A percentile compares a stretch with the other conserved stretches of the same genome.
Evolutionary conservation across 2,329 filamentous ascomycete genomes (phyloP).

Genomic region (Calycina marina): DNA sequence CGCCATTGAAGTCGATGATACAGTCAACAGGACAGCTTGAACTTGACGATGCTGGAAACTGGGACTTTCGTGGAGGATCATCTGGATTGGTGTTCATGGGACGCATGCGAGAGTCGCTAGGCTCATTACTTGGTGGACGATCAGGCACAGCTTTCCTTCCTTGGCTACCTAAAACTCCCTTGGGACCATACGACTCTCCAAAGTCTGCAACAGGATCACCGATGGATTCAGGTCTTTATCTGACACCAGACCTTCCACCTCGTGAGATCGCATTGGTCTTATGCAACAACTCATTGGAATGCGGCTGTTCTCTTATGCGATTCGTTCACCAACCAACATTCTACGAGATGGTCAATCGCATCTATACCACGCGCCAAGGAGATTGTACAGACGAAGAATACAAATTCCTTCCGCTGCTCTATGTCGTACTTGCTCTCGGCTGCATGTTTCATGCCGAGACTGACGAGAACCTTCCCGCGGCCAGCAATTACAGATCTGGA

Average conservation of each 20-base stretch:
- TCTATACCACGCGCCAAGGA: conserved; percentile 58
- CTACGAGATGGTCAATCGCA: conserved; percentile 57
- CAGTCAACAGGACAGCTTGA: conserved; percentile 83
- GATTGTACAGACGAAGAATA: conserved; percentile 49
- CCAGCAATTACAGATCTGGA: conserved; percentile 34
- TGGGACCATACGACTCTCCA: conserved; percentile 18
- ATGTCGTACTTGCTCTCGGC: conserved; percentile 55
- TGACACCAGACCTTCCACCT: conserved; percentile 51
- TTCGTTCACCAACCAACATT: conserved; percentile 75
- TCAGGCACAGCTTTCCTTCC: conserved; percentile 42
- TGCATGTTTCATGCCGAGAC: conserved; percentile 52
- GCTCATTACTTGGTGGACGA: conserved; percentile 53
- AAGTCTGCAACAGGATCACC: conserved; percentile 19
- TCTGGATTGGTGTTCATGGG: conserved; percentile 82
- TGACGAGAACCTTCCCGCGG: conserved; percentile 28
- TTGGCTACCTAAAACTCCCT: conserved; percentile 29
- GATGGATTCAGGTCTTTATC: conserved; percentile 17
- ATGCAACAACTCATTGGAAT: conserved; percentile 40
- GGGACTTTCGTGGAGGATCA: conserved; percentile 90
- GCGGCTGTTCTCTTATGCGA: conserved; percentile 44
- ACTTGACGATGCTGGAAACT: conserved; percentile 78
- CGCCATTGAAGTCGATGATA: conserved; percentile 84
- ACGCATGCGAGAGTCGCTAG: conserved; percentile 77
- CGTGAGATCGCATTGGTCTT: conserved; percentile 38
- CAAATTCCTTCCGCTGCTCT: conserved; percentile 55